These are phyloP conservation scores for Paraglomus brasilianum DNA, from an alignment of 192 early-diverging fungal species.

Conservation along the genomic window DNA sequence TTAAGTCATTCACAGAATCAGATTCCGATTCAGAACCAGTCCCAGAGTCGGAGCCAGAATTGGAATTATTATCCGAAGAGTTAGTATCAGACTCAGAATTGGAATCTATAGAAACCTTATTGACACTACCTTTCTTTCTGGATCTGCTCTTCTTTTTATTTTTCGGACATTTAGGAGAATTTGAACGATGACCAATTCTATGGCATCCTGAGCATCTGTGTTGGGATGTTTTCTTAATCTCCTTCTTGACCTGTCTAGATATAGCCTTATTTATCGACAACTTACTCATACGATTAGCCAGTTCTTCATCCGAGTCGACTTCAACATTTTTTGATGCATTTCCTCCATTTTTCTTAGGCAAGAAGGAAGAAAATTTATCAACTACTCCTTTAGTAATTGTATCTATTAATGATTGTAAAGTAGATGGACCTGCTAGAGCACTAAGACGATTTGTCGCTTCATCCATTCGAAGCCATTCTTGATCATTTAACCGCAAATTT, in stretches of 20 bases:
- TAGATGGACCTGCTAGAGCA: neutral
- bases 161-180: neutral
- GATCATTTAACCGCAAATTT: neutral
- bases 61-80: slow-evolving; percentile 14
- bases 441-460: neutral
- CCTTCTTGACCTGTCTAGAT: too few species aligned
- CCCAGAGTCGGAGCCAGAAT: slow-evolving; percentile 11
- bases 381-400: slow-evolving; percentile 9
- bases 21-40: slow-evolving; percentile 1
- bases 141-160: slow-evolving; percentile 8
- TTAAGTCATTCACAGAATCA: slow-evolving; percentile 18
- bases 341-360: neutral
- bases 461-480: neutral
- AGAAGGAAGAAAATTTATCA: slow-evolving; percentile 4
- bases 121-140: slow-evolving; percentile 23
- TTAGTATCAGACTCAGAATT: slow-evolving; percentile 12
- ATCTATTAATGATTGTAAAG: slow-evolving; percentile 9
- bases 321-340: slow-evolving; percentile 6
- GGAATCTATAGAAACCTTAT: slow-evolving; percentile 6
- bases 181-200: neutral
- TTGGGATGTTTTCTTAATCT: neutral
- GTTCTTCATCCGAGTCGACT: slow-evolving; percentile 16
- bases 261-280: slow-evolving; percentile 16
- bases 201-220: neutral
- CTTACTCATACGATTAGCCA: neutral